Base-by-base conservation (phyloP, 805 yeast genomes). In the Yarrowia porcina region DNA sequence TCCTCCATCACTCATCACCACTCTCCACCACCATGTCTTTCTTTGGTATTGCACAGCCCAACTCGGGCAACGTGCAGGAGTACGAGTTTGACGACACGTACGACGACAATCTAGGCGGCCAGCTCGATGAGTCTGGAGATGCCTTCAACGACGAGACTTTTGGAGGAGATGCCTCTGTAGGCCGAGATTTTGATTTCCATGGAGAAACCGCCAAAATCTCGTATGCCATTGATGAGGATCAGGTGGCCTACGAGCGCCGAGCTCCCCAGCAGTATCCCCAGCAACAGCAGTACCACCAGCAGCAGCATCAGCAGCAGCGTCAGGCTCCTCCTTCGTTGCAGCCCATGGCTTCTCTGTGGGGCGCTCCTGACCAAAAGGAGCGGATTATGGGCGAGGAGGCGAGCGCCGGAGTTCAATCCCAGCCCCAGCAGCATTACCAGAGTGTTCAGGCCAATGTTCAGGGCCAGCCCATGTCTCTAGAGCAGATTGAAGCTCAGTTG, bases 51-150 rank as follows among this genome's bases (percentile, higher is more conserved):
- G 44, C 59, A 12, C 59, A 52, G 59, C 44, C 59, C 44, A 11
- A 25, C 17, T 33, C 17, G 59, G 59, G 59, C 33, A 36, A 35
- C 44, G 59, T 82, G 10, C 49, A 56, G 39, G 61, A 56, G 39
- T 79, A 83, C 72, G 91, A 89, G 71, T 90, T 90, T 71, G 96
- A 90, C 69, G 96, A 90, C 33, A 85, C 93, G 18, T 89, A 88
- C 73, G 89, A 85, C 47, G 89, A 84, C 60, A 92, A 93, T 2
- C 79, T 87, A 63, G 96, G 90, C 6, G 89, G 84, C n/a, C 66
- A 74, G 68, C 66, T 79, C 52, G 81, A 79, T 33, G 89, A 84
- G 64, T 87, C 82, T 32, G 92, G 87, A 52, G 97, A 90, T 71
- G 94, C 88, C 38, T 79, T 87, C 67, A 89, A 89, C 71, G 89